phyloP scores from a whole-genome alignment of 2,329 filamentous ascomycete species.

The Xylariaceae sp. region DNA sequence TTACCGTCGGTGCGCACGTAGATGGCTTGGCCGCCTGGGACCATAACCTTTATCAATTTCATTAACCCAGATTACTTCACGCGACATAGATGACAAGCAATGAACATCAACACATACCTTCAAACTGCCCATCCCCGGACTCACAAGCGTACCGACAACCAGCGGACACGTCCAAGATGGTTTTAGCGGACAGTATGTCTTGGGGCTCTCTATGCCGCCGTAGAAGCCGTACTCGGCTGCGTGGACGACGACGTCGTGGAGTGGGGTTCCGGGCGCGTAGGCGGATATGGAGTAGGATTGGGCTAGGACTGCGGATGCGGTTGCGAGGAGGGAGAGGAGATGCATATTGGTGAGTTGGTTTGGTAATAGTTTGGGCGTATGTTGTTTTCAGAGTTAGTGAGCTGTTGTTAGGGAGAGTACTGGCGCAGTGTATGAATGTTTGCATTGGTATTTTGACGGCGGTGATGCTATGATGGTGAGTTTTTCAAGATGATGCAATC shows the following conservation, averaged over 20 bases:
- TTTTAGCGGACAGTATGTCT: constrained; percentile 25
- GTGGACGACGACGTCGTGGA: constrained; percentile 24
- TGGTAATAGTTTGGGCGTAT: no score
- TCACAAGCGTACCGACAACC: constrained; percentile 27
- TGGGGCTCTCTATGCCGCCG: constrained; percentile 23
- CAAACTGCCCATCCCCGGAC: constrained; percentile 22
- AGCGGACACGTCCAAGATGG: constrained; percentile 20
- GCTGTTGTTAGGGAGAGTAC: no score
- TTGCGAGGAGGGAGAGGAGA: constrained; percentile 1
- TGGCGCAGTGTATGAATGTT: no score
- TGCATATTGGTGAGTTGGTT: not conserved
- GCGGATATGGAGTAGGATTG: constrained; percentile 26
- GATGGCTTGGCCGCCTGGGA: constrained; percentile 59
- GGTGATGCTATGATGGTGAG: no score
- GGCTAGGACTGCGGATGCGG: constrained; percentile 20
- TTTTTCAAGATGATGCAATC: no score
- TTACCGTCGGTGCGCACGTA: constrained; percentile 50
- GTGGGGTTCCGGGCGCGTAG: constrained; percentile 23
- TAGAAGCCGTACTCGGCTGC: constrained; percentile 25
- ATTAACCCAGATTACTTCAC: not conserved
- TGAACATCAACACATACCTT: constrained; percentile 18
- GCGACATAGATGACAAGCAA: no score
- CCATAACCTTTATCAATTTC: constrained; percentile 37
- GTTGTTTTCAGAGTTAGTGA: no score
- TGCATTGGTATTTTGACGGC: no score